These are phyloP conservation scores for Fomitiporia mediterranea DNA, from an alignment of 1,284 basidiomycete species.

Conservation along the genomic window DNA sequence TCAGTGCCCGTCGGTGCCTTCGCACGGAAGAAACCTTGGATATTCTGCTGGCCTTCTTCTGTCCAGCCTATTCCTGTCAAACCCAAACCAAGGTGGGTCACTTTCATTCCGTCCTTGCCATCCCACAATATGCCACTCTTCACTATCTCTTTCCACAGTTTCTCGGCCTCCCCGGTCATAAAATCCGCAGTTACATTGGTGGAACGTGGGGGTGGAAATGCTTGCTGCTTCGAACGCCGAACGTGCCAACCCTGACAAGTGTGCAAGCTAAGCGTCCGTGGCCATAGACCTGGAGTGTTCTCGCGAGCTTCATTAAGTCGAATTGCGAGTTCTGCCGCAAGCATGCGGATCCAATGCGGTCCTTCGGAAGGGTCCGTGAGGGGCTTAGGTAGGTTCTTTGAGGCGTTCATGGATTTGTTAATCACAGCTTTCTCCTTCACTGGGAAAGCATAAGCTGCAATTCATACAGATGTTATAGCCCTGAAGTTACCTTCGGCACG, in stretches of 20 bases:
- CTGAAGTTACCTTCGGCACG: constrained; percentile 69
- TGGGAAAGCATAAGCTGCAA: constrained; percentile 28
- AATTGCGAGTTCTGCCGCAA: constrained; percentile 85
- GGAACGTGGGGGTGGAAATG: constrained; percentile 78
- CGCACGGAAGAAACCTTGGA: constrained; percentile 75
- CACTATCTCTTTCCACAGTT: constrained; percentile 84
- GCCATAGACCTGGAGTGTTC: constrained; percentile 77
- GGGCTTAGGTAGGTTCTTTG: constrained; percentile 82
- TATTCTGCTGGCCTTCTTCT: constrained; percentile 80
- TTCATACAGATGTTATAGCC: constrained; percentile 22
- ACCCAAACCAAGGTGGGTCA: constrained; percentile 71
- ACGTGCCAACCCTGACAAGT: constrained; percentile 55
- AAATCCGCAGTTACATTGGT: constrained; percentile 66
- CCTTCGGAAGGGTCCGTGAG: constrained; percentile 72
- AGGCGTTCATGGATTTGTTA: constrained; percentile 90
- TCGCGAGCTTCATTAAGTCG: constrained; percentile 82
- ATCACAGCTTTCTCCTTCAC: constrained; percentile 82
- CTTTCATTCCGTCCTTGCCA: constrained; percentile 47
- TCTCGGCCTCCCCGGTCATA: constrained; percentile 75
- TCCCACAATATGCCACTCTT: constrained; percentile 35
- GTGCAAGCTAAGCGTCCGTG: constrained; percentile 83
- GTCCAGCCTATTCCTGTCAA: constrained; percentile 81
- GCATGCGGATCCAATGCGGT: constrained; percentile 85
- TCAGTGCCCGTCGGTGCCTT: constrained; percentile 4
- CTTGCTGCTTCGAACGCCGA: constrained; percentile 65